Evolutionary conservation across 139 green algal species (phyloP).

Genomic region (Yamagishiella unicocca): DNA sequence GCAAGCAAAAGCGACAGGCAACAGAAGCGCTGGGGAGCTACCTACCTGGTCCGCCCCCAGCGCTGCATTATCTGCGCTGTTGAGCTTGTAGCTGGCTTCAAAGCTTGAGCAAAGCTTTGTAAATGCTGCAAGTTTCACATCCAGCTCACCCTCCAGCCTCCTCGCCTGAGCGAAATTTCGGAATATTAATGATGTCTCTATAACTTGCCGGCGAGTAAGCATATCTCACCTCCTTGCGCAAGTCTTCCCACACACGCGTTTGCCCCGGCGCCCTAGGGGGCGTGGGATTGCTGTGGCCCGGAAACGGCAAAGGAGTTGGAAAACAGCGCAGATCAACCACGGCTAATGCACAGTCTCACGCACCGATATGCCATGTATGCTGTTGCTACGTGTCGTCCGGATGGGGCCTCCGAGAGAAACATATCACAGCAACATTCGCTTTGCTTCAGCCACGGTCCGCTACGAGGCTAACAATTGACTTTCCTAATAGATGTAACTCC

Average conservation of each 20-base stretch:
- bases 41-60: constrained; percentile 63
- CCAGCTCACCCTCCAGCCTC: constrained; percentile 92
- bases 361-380: constrained; percentile 47
- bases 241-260: constrained; percentile 65
- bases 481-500: too few species aligned
- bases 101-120: constrained; percentile 86
- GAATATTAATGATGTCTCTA: too few species aligned
- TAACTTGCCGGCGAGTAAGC: background rate
- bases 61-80: constrained; percentile 51
- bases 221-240: constrained; percentile 62
- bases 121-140: constrained; percentile 92
- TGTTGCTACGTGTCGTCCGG: constrained; percentile 32
- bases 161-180: constrained; percentile 74
- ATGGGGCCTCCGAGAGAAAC: constrained; percentile 38
- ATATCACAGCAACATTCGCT: constrained; percentile 27
- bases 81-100: constrained; percentile 73
- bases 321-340: too few species aligned
- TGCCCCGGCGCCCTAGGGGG: background rate
- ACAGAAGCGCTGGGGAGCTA: background rate
- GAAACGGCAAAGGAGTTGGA: background rate
- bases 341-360: too few species aligned
- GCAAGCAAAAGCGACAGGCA: background rate
- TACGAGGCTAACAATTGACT: too few species aligned
- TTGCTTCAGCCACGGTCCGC: background rate
- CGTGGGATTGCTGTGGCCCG: background rate